Evolutionary conservation across 1,284 basidiomycete genomes (phyloP), one percentile per base, ranked within the genome.

Genomic region (Vanrija sp.): DNA sequence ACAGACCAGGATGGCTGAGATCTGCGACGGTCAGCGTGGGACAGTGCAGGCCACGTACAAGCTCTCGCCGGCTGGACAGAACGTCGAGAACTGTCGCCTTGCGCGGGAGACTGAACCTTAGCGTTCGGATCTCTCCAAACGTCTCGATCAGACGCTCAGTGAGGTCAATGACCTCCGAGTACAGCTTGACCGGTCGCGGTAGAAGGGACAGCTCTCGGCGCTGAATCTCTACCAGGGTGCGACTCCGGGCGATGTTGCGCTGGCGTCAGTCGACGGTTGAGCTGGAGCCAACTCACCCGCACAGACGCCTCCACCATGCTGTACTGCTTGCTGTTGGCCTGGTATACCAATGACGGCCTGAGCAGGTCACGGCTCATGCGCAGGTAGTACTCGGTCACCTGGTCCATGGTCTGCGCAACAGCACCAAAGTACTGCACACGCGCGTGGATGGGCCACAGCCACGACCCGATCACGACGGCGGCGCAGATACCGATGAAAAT

Each of bases 31-130:
- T 34, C 71, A 34, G 34, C 34, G 12, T 15, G 19, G 34, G 4
- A 18, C 10, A 15, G 60, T 28, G 1, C 75, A 67, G 9, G 10
- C 9, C 5, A 34, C 34, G 4, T 34, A 80, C 77, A 10, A 80
- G 52, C 54, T 79, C 78, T 29, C 76, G 73, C 2, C 80, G 68
- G 8, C 78, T 64, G 8, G 77, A 74, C n/a, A 80, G 60, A 19
- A 80, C 78, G 45, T 79, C 76, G 28, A 78, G 64, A 1, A 80
- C 77, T 0, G 76, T 78, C 45, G 75, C 76, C 52, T 76, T 56
- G 38, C 75, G 49, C 43, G 70, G 69, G 28, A 76, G 60, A 56
- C 65, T 63, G 58, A 80, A 78, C 23, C 80, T 64, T 46, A 78
- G 67, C 8, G 71, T 59, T 5, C 79, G 58, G 39, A 80, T 65